A percentile compares a stretch with the other conserved stretches of the same genome.
Evolutionary conservation across 768 basidiomycete species (phyloP).

Genomic region (Suillus alpinus): DNA sequence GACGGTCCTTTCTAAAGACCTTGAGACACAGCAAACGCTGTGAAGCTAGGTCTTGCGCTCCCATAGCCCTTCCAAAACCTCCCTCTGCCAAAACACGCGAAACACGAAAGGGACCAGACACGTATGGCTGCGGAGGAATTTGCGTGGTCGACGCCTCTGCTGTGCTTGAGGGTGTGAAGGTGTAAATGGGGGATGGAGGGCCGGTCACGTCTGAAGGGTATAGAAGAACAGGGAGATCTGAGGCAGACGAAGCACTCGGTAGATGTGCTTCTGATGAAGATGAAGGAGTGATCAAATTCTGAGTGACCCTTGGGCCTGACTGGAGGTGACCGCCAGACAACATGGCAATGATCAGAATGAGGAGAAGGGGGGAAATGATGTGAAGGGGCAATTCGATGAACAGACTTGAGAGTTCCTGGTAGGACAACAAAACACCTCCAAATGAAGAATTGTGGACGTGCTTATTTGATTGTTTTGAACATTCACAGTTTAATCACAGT

Average conservation of each 20-base stretch:
- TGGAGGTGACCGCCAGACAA: slow-evolving; percentile 8
- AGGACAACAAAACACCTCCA: background rate
- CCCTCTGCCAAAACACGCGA: slow-evolving; percentile 16
- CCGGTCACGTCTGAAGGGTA: background rate
- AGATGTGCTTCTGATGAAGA: background rate
- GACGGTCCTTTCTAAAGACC: slow-evolving; percentile 22
- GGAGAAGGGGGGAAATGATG: background rate
- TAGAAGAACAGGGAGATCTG: background rate
- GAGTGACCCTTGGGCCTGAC: slow-evolving; percentile 4
- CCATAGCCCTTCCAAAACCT: slow-evolving; percentile 19
- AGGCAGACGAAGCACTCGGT: background rate
- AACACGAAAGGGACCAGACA: slow-evolving; percentile 24
- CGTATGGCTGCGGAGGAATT: background rate
- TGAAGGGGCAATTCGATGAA: background rate
- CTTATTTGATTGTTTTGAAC: background rate
- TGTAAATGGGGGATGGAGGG: too few species aligned
- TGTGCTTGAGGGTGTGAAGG: background rate
- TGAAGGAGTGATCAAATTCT: slow-evolving; percentile 8
- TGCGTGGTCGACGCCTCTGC: background rate
- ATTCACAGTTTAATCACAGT: background rate
- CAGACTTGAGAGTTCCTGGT: background rate
- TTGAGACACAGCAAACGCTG: slow-evolving; percentile 41
- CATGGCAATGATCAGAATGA: slow-evolving; percentile 6
- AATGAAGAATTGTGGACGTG: slow-evolving; percentile 6
- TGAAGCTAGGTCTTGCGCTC: slow-evolving; percentile 21